Base-by-base conservation (phyloP, 2,329 filamentous ascomycete species). In the Claviceps pazoutovae region DNA sequence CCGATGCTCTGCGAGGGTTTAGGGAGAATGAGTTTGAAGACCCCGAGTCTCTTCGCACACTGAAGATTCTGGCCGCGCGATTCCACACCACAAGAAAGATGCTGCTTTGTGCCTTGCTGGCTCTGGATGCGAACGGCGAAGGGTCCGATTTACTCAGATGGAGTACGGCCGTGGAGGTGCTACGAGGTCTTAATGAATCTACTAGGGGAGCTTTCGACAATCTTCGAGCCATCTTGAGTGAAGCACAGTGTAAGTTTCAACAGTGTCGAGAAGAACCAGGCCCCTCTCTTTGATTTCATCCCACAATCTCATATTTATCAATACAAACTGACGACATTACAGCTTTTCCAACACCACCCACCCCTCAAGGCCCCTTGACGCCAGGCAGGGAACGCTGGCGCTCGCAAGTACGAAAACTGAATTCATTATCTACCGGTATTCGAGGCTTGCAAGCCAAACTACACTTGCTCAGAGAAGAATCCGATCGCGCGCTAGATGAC, bases 381-480 rank as follows among this genome's bases (percentile, higher is more conserved):
- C 86, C 89, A 2, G 79, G 79, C n/a, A 83, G 84, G 50, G 89
- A 96, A 62, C 82, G 88, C 54, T 83, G 91, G 73, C 84, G 90
- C 52, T 83, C 85, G 51, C 91, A 95, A 64, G 78, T 96, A 53
- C 84, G 88, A 54, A 91, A 95, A 63, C 79, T 98, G 43, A 88
- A 87, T 61, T 86, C 86, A 1, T 75, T 98, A 37, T 95, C 89
- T 0, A 87, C 89, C 51, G 90, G 89, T 16, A 95, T 97, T 55
- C 83, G 90, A 30, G 87, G 88, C 11, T 75, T 98, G 48, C 91
- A 97, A 67, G 93, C 93, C 38, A 98, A 97, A 67, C 82, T 98
- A 71, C 89, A 94, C 54, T 75, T 98, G 7, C 71, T 97, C 51
- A 82, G 88, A 48, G 93, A 98, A 65, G 89, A 96, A 66, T 94